Evolutionary conservation across 2,329 filamentous ascomycete species (phyloP), one percentile per base, ranked within the genome.

Genomic region (Pseudopithomyces maydicus): DNA sequence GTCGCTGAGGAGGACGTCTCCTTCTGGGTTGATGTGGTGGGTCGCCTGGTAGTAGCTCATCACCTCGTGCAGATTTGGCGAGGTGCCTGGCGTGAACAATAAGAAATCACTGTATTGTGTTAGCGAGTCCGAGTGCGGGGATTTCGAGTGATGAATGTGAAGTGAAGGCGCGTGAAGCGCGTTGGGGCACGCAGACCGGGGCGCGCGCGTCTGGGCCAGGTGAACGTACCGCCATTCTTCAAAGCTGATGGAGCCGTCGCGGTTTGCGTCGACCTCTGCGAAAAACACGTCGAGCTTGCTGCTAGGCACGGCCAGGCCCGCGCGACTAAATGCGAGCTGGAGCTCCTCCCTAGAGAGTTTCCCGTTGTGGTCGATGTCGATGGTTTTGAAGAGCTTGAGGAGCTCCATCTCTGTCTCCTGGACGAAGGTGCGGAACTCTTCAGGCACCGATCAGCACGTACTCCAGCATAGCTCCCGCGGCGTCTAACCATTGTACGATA

Each of bases 21-120:
- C 95, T 83, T 99, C 95, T 59, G 92, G 84, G 71, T 91, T 97
- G 74, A 99, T 83, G 77, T 90, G 92, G 73, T 96, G 88, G 66
- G 94, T 91, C 47, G 92, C 90, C 56, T 90, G 89, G 78, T 97
- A 99, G 78, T 96, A 98, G 50, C 91, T 93, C 67, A 97, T 82
- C 54, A 97, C 90, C 52, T 91, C 88, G 72, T 88, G 87, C 43
- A 99, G 84, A 63, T 90, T 89, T 22, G 90, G 87, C 55, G 84
- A 83, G 64, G 87, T 81, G 62, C 88, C 84, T 71, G 82, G 86
- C 58, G 98, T 90, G 78, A 98, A 98, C 43, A 98, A 86, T 23
- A 98, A 84, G 76, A 98, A 99, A 77, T 98, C 90, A 76, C 92
- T 70, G 55, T 7, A 20, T 51, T 17, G 33, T n/a, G 44, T 47